Evolutionary conservation across 169 alveolate species (phyloP), one percentile per base, ranked within the genome.

Genomic region (Sarcocystis neurona): DNA sequence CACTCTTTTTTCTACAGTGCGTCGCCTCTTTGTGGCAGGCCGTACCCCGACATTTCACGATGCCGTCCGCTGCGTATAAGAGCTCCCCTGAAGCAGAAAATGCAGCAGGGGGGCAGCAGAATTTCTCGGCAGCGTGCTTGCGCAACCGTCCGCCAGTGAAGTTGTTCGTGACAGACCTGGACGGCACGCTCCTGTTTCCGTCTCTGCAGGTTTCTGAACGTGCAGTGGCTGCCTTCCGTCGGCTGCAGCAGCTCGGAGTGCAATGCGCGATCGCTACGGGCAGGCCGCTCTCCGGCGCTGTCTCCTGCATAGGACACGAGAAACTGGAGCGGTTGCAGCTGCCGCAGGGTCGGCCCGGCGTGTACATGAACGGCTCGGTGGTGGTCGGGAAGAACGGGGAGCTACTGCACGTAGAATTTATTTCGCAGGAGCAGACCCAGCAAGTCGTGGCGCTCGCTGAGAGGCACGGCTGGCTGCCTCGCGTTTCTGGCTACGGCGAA

Each of bases 341-440:
- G 80, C 80, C 79, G 58, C 47, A 56, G 63, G 89, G 90, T 41
- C 66, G 58, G 12, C 95, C 95, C 8, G 95, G 95, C 34, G 88
- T 93, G 60, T 93, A 84, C 60, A 74, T 93, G 48, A 93, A 93
- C 58, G 95, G 95, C 3, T 78, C 93, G 39, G 87, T 91, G 43
- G 93, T 92, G 34, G 91, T 88, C 79, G 94, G 85, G 37, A 66
- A n/a, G 32, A 84, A 85, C n/a, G 95, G 94, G 32, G 74, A 84
- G 34, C 39, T 79, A 60, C 82, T 93, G 30, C 50, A 79, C 39
- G 88, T 87, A 34, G 46, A 70, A 27, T 78, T 82, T 34, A 91
- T 93, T 44, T 50, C 84, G 60, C 87, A 47, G 63, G 43, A 87
- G 20, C 66, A 88, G 39, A 86, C 72, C 56, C 82, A 84, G 87